These are phyloP conservation scores for Mycena alexandri DNA, from an alignment of 768 basidiomycete genomes.

Conservation along the genomic window DNA sequence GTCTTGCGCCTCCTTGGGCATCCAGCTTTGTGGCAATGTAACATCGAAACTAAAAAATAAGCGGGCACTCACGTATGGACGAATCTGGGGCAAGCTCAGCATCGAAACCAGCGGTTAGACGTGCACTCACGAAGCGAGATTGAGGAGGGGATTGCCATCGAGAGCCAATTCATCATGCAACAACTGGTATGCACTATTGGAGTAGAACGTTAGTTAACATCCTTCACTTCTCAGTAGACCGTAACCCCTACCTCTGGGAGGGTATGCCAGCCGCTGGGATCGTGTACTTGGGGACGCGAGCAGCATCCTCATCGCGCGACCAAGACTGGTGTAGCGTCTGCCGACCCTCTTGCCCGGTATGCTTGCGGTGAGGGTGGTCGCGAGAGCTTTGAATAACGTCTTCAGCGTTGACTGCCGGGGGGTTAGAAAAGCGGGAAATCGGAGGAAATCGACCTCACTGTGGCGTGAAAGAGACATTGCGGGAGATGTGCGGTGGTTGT, in stretches of 20 bases:
- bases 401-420: constrained; percentile 59
- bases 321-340: constrained; percentile 49
- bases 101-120: background rate
- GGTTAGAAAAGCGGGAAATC: background rate
- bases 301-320: constrained; percentile 56
- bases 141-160: constrained; percentile 70
- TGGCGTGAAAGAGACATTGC: constrained; percentile 55
- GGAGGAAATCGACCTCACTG: constrained; percentile 42
- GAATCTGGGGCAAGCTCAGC: constrained; percentile 46
- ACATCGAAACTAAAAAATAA: too few species aligned
- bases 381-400: constrained; percentile 58
- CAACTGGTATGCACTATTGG: constrained; percentile 56
- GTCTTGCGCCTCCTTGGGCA: constrained; percentile 65
- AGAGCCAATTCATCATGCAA: constrained; percentile 69
- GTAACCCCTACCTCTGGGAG: constrained; percentile 45
- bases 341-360: constrained; percentile 44
- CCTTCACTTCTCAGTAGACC: too few species aligned
- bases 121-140: constrained; percentile 73
- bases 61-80: constrained; percentile 55
- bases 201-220: too few species aligned
- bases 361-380: constrained; percentile 55
- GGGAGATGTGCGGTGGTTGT: background rate
- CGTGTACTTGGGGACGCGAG: constrained; percentile 58
- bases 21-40: constrained; percentile 48
- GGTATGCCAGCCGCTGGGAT: constrained; percentile 59